phyloP scores from a whole-genome alignment of 495 filamentous ascomycete species.

The Amniculicola lignicola region DNA sequence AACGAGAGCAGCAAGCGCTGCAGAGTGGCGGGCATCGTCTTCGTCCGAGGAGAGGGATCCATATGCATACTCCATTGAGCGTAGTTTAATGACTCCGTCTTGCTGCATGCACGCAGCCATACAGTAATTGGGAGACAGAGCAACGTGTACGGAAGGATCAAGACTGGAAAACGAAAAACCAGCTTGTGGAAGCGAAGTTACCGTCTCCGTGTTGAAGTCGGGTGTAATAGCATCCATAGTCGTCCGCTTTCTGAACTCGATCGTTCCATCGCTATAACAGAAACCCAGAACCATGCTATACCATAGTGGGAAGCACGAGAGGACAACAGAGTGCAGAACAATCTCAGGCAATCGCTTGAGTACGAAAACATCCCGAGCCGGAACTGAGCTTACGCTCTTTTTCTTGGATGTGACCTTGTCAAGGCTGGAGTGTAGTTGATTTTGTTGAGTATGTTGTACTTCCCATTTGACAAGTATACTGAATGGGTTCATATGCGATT shows the following conservation, averaged over 20 bases:
- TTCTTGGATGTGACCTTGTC: slow-evolving; percentile 67
- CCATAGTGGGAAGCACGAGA: slow-evolving; percentile 63
- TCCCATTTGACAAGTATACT: slow-evolving; percentile 78
- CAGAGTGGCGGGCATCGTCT: slow-evolving; percentile 24
- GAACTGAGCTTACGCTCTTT: slow-evolving; percentile 43
- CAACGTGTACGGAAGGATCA: slow-evolving; percentile 50
- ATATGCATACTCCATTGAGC: slow-evolving; percentile 54
- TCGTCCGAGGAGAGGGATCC: slow-evolving; percentile 22
- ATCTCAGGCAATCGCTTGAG: slow-evolving; percentile 67
- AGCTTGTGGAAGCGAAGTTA: slow-evolving; percentile 66
- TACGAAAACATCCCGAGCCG: slow-evolving; percentile 47
- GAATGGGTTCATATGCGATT: slow-evolving; percentile 58
- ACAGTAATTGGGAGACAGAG: slow-evolving; percentile 72
- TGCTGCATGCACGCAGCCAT: slow-evolving; percentile 62
- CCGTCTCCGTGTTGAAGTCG: slow-evolving; percentile 58
- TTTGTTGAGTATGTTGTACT: slow-evolving; percentile 54
- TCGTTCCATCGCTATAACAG: slow-evolving; percentile 68
- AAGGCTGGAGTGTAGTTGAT: slow-evolving; percentile 66
- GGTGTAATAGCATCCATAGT: slow-evolving; percentile 64
- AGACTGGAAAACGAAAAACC: slow-evolving; percentile 63
- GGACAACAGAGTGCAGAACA: slow-evolving; percentile 60
- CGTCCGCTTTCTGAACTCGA: slow-evolving; percentile 71
- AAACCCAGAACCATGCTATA: slow-evolving; percentile 66
- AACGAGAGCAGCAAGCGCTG: slow-evolving; percentile 56
- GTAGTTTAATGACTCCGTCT: slow-evolving; percentile 63